Conservation (phyloP, 164 flowering plant genomes). For the Warburgia ugandensis region DNA sequence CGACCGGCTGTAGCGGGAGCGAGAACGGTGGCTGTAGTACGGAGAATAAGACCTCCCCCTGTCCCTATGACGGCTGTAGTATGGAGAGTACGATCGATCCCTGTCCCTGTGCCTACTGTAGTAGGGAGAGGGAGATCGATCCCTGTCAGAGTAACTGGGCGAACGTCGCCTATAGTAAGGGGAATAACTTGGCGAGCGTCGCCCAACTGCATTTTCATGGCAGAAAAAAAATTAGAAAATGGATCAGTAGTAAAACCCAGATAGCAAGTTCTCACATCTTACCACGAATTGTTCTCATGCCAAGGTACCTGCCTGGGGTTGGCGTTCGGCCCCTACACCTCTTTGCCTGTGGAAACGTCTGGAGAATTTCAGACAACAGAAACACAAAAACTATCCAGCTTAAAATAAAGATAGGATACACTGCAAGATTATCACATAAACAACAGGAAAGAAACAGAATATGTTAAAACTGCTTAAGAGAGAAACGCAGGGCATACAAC, state of each 20-base stretch:
- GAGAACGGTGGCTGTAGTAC: not conserved
- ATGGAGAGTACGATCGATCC: not conserved
- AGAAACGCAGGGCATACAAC: constrained; percentile 96
- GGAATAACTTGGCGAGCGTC: constrained; percentile 17
- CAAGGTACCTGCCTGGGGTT: constrained; percentile 85
- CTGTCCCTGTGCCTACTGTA: constrained; percentile 3
- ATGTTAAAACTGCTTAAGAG: constrained; percentile 23
- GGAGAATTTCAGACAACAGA: constrained; percentile 3
- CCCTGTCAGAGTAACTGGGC: constrained; percentile 6
- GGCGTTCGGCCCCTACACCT: constrained; percentile 83
- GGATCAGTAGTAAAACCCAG: not conserved
- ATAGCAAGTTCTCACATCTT: constrained; percentile 3
- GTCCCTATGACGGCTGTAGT: not conserved
- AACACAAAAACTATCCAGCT: not conserved
- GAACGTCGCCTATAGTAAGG: constrained; percentile 7
- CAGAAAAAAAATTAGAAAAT: not conserved
- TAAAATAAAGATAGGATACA: not conserved
- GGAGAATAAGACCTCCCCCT: constrained; percentile 13
- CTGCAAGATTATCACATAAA: not conserved
- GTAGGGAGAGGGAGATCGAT: constrained; percentile 8
- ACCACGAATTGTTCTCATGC: constrained; percentile 54
- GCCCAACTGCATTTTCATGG: not conserved
- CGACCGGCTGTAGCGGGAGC: constrained; percentile 8
- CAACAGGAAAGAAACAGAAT: not conserved
- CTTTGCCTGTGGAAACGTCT: constrained; percentile 39